Conservation (phyloP, 2,329 filamentous ascomycete genomes). For the Aspergillus novoparasiticus region DNA sequence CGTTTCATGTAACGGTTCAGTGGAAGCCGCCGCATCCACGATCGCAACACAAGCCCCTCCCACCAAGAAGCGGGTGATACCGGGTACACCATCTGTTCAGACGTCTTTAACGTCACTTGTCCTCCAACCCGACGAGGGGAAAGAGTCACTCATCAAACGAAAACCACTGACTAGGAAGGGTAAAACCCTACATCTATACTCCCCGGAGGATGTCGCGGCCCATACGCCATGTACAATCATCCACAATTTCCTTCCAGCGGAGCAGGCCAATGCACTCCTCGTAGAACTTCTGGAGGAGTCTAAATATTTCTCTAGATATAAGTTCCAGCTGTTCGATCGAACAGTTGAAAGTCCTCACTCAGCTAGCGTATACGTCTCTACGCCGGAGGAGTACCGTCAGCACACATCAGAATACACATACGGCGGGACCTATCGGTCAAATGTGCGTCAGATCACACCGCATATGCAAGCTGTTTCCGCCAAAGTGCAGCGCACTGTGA, state of each 20-base stretch:
- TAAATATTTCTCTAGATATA: conserved; percentile 67
- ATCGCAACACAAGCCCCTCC: conserved; percentile 43
- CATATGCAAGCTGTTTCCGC: conserved; percentile 70
- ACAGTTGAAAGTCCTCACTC: conserved; percentile 86
- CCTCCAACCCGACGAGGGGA: conserved; percentile 19
- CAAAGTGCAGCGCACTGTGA: conserved; percentile 74
- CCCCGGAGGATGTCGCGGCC: conserved; percentile 75
- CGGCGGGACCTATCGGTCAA: conserved; percentile 74
- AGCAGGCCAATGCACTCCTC: conserved; percentile 73
- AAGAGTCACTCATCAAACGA: conserved; percentile 3
- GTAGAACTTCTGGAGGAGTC: conserved; percentile 75
- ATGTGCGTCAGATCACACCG: conserved; percentile 75
- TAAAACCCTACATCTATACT: conserved; percentile 79
- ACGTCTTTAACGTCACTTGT: conserved; percentile 63
- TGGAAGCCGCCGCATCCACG: conserved; percentile 64
- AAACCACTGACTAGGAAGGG: conserved; percentile 71
- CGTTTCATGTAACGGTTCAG: conserved; percentile 74
- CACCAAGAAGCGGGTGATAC: conserved; percentile 41
- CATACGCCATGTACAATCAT: conserved; percentile 91
- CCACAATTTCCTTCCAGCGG: conserved; percentile 79
- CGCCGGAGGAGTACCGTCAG: conserved; percentile 65
- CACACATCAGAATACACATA: conserved; percentile 84
- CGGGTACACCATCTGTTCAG: conserved; percentile 56
- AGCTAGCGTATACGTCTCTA: conserved; percentile 79
- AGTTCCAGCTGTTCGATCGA: conserved; percentile 86